Base-by-base conservation (phyloP, 2,329 filamentous ascomycete genomes). In the Fusarium sp. region DNA sequence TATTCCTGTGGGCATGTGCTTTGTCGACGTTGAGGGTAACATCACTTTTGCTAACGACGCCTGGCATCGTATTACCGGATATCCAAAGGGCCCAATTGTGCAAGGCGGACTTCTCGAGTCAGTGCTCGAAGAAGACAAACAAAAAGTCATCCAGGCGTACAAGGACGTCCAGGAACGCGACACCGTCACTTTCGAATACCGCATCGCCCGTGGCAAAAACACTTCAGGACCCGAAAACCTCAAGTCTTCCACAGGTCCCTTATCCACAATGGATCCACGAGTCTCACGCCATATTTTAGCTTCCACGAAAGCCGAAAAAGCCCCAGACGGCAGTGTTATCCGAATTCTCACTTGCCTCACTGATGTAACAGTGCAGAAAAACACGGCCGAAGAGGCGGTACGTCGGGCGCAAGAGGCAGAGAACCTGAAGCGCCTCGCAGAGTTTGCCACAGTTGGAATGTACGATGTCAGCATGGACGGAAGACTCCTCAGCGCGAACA, bases 1-100 rank as follows among this genome's bases (percentile, higher is more conserved):
- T 52, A 89, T 92, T 4, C 92, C 92, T 0, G 89, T 92, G 2
- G 92, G 91, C 20, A 90, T 93, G 80, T 92, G 90, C 73, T 91
- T 93, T 61, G 88, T 89, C 13, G 87, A 92, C 73, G 82, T 84
- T 3, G 81, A 85, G 48, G 91, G 91, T 15, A 85, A 86, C 38
- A 86, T 93, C 59, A 88, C 85, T 1, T 93, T 91, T 75, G 91
- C 90, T 63, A 94, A 94, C 72, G 87, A 92, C 49, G 88, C 89
- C 11, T 93, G 84, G 81, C 82, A 85, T 69, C 81, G 82, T 38
- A 85, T 88, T 35, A 86, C 84, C 2, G 84, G 84, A 2, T 80
- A 82, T 46, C 75, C 81, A 37, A 77, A 69, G 63, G 79, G 76
- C 18, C 66, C 76, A 9, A 72, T 80, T 18, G 69, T 69, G 6